Evolutionary conservation across 495 filamentous ascomycete genomes (phyloP).

Genomic region (Penicillium cataractarum): DNA sequence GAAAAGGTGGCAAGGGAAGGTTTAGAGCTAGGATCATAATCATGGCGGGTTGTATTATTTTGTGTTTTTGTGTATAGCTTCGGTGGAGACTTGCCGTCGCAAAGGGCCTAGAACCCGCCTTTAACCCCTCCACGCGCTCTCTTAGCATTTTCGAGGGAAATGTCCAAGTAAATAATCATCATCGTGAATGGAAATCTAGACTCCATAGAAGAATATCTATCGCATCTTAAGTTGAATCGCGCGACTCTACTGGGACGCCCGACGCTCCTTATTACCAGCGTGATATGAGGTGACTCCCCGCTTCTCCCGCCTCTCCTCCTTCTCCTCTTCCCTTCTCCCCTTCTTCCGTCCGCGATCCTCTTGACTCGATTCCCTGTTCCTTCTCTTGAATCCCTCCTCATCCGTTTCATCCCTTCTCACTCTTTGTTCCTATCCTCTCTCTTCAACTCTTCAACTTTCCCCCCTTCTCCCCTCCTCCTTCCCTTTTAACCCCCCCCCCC

Average conservation of each 20-base stretch:
- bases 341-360: neutral
- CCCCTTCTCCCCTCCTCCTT: constrained; percentile 13
- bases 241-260: neutral
- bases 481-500: constrained; percentile 5
- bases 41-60: neutral
- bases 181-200: neutral
- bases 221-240: neutral
- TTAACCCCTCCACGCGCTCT: neutral
- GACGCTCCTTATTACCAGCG: neutral
- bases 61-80: constrained; percentile 1
- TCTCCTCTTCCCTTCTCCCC: neutral
- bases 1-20: neutral
- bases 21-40: no score
- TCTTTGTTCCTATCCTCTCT: constrained; percentile 18
- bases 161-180: neutral
- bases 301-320: constrained; percentile 13
- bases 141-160: neutral
- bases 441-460: constrained; percentile 10
- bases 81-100: neutral
- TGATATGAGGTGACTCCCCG: constrained; percentile 38
- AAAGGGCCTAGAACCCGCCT: constrained; percentile 5
- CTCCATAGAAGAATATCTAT: neutral
- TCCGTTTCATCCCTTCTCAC: constrained; percentile 19
- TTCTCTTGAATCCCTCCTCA: constrained; percentile 9
- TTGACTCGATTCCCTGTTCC: neutral